These are phyloP conservation scores for Porpolomopsis calyptriformis DNA, from an alignment of 768 basidiomycete genomes.

Conservation along the genomic window DNA sequence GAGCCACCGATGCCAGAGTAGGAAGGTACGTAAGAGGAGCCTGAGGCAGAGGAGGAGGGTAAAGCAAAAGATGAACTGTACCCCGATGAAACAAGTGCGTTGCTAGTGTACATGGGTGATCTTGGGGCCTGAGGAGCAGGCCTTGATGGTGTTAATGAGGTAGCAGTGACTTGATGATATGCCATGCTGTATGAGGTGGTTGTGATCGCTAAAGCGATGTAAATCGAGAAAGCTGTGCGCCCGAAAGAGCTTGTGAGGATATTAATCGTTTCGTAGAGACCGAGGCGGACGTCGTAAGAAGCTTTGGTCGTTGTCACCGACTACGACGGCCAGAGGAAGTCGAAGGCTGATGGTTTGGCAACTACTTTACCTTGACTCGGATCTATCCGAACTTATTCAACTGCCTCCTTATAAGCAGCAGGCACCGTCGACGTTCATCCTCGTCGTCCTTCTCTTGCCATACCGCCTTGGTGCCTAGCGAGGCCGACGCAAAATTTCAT, in stretches of 20 bases:
- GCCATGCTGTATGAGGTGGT: background rate
- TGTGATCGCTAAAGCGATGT: too few species aligned
- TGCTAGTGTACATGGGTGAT: constrained; percentile 27
- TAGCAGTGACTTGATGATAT: constrained; percentile 1
- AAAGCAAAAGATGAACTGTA: constrained; percentile 53
- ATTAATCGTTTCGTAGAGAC: too few species aligned
- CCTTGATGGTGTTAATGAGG: constrained; percentile 1
- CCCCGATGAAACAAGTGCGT: constrained; percentile 40
- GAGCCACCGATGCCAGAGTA: constrained; percentile 79
- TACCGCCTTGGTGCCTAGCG: too few species aligned
- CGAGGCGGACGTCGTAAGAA: background rate
- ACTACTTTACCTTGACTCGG: background rate
- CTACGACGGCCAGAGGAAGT: background rate
- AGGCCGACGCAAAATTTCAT: too few species aligned
- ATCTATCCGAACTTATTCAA: background rate
- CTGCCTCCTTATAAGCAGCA: too few species aligned
- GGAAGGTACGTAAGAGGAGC: constrained; percentile 52
- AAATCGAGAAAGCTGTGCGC: too few species aligned
- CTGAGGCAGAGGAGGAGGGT: constrained; percentile 37
- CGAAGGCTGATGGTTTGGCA: background rate
- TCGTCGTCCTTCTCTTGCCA: too few species aligned
- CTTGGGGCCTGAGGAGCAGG: constrained; percentile 4
- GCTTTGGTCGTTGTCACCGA: background rate
- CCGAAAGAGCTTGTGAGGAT: too few species aligned
- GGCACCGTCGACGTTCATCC: too few species aligned